Evolutionary conservation across 805 yeast species (phyloP).

Genomic region (Danielia oregonensis): DNA sequence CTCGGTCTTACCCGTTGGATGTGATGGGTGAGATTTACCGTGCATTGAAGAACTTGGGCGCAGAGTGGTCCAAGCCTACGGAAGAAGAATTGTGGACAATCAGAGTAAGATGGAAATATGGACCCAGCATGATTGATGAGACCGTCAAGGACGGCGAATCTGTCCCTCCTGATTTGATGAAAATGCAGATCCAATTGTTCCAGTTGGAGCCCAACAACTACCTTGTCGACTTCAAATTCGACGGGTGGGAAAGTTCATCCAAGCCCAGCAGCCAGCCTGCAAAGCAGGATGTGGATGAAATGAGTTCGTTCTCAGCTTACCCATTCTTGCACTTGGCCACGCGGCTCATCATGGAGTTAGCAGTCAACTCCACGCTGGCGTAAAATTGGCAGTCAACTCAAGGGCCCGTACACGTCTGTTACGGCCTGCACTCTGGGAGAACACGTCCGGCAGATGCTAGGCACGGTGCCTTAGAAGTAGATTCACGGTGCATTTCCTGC

Average conservation of each 20-base stretch:
- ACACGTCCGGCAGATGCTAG: no score
- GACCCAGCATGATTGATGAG: conserved; percentile 20
- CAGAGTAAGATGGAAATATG: conserved; percentile 87
- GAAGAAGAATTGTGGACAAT: conserved; percentile 97
- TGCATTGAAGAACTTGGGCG: conserved; percentile 88
- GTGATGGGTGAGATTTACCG: conserved; percentile 98
- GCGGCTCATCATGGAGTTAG: conserved; percentile 89
- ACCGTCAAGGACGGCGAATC: conserved; percentile 18
- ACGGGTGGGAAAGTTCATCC: conserved; percentile 80
- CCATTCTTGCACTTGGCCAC: conserved; percentile 94
- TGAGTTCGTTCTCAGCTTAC: conserved; percentile 89
- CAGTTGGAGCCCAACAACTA: conserved; percentile 95
- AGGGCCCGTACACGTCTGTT: neutral
- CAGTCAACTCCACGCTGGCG: conserved; percentile 57
- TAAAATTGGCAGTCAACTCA: conserved; percentile 1
- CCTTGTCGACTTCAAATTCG: conserved; percentile 94
- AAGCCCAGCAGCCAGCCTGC: conserved; percentile 20
- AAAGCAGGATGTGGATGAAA: conserved; percentile 55
- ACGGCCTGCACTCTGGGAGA: conserved; percentile 1
- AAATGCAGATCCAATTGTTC: conserved; percentile 94
- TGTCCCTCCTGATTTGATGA: conserved; percentile 74
- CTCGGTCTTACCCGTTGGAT: conserved; percentile 93
- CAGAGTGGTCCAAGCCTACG: conserved; percentile 95
- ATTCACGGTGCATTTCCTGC: neutral
- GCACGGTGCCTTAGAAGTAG: neutral